Conservation (phyloP, 2,329 filamentous ascomycete genomes). For the Lasiodiplodia hormozganensis region DNA sequence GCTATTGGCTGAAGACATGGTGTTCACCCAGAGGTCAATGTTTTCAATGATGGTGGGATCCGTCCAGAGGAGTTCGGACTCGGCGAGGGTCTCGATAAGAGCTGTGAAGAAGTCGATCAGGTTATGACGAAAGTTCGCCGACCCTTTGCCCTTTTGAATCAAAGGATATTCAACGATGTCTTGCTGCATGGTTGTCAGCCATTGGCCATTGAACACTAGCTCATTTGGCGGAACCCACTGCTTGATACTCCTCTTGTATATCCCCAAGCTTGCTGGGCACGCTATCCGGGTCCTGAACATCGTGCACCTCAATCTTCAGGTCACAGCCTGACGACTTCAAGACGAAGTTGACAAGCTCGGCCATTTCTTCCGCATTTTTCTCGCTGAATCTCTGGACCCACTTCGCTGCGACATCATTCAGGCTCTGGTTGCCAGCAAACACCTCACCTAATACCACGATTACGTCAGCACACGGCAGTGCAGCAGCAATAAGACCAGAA, state of each 20-base stretch:
- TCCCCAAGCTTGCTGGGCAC: constrained; percentile 79
- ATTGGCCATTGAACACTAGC: background rate
- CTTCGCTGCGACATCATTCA: constrained; percentile 63
- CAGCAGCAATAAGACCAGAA: constrained; percentile 8
- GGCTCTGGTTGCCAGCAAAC: constrained; percentile 61
- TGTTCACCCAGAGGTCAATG: constrained; percentile 85
- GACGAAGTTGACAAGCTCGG: constrained; percentile 64
- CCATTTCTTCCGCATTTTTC: constrained; percentile 57
- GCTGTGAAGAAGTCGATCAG: constrained; percentile 80
- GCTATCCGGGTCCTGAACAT: constrained; percentile 90
- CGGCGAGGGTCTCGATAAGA: constrained; percentile 78
- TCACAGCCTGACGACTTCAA: constrained; percentile 79
- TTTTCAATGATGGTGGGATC: constrained; percentile 83
- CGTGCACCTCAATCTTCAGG: constrained; percentile 76
- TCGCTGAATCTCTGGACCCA: constrained; percentile 65
- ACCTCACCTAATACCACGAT: constrained; percentile 58
- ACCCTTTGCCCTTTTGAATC: constrained; percentile 79
- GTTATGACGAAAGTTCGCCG: constrained; percentile 76
- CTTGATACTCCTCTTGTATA: constrained; percentile 86
- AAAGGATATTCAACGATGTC: constrained; percentile 91
- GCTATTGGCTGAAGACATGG: constrained; percentile 86
- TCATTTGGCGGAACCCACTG: constrained; percentile 58
- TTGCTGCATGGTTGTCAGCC: constrained; percentile 55
- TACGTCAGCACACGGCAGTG: constrained; percentile 19
- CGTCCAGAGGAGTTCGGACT: constrained; percentile 81